These are phyloP conservation scores for Besnoitia besnoiti DNA, from an alignment of 169 alveolate genomes.

Conservation along the genomic window DNA sequence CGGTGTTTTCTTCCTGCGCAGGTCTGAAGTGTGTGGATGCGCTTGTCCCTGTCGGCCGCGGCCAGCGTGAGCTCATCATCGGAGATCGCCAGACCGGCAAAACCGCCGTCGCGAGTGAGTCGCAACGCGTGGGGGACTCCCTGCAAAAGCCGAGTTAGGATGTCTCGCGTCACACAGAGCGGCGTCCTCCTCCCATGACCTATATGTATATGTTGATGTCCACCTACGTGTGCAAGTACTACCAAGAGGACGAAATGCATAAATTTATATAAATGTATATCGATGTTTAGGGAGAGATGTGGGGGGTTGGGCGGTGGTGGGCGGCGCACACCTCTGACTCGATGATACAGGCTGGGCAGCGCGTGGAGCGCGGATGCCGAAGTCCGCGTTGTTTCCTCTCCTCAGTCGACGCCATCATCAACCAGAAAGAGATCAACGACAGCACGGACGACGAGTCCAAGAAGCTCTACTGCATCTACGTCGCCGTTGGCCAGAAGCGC, in stretches of 20 bases:
- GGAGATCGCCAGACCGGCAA: conserved; percentile 99
- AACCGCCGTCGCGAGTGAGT: conserved; percentile 93
- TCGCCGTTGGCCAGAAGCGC: conserved; percentile 98
- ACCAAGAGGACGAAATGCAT: no score
- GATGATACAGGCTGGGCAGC: no score
- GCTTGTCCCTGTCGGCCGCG: conserved; percentile 98
- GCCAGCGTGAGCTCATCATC: conserved; percentile 97
- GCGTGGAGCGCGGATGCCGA: neutral
- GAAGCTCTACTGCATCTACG: conserved; percentile 96
- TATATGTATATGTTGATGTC: no score
- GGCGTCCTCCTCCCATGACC: no score
- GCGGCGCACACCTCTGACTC: no score
- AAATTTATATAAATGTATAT: no score
- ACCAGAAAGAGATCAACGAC: conserved; percentile 88
- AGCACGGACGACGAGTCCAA: conserved; percentile 83
- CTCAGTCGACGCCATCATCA: conserved; percentile 93
- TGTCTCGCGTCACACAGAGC: no score
- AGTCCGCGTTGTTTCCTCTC: neutral
- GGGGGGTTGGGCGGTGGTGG: no score
- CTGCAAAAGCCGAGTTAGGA: neutral
- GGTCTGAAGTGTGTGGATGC: conserved; percentile 95
- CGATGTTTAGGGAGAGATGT: neutral
- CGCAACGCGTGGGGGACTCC: neutral
- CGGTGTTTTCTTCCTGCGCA: neutral
- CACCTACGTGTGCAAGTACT: no score